Base-by-base conservation (phyloP, 768 basidiomycete genomes). In the Tylopilus plumbeoviolaceoides region DNA sequence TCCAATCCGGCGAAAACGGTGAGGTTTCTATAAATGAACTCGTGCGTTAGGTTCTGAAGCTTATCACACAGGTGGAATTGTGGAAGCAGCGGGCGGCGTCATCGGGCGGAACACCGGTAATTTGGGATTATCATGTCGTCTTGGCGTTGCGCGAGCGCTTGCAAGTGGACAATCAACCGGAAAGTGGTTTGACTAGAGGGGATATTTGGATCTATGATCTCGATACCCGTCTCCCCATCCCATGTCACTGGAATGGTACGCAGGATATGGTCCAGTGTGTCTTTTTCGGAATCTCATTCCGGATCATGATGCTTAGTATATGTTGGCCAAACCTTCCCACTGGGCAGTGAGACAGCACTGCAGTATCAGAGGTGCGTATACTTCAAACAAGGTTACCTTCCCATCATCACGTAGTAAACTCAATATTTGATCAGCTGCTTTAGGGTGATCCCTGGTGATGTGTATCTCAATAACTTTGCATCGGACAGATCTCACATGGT, bases 401-500 rank as follows among this genome's bases (percentile, higher is more conserved):
- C 45, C 56, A 56, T 44, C 41, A n/a, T 54, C 50, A n/a, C 35
- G 50, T 39, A 30, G 17, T 41, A 50, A 57, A 53, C 27, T 3
- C 14, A 28, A 25, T 40, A 48, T 56, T 44, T 47, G 31, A 30
- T n/a, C 62, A 89, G 86, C 64, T 59, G 74, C 43, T 87, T 88
- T 66, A 77, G 87, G 63, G 75, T 86, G 30, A 69, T 89, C 53
- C 74, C 79, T 52, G 80, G 76, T 17, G 54, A 66, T 30, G 65
- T 66, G 12, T 87, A 75, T 62, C 65, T 87, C 40, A 70, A 79
- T 56, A 62, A 79, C 59, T 88, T 89, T 70, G 83, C 85, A 10
- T 88, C 86, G 18, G 85, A 89, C 65, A 74, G 87, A 61, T 84
- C 85, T 49, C 87, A 89, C 66, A 89, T 89, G 86, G 84, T 84